Evolutionary conservation across 1,284 basidiomycete genomes (phyloP).

Genomic region (Agroathelia rolfsii): DNA sequence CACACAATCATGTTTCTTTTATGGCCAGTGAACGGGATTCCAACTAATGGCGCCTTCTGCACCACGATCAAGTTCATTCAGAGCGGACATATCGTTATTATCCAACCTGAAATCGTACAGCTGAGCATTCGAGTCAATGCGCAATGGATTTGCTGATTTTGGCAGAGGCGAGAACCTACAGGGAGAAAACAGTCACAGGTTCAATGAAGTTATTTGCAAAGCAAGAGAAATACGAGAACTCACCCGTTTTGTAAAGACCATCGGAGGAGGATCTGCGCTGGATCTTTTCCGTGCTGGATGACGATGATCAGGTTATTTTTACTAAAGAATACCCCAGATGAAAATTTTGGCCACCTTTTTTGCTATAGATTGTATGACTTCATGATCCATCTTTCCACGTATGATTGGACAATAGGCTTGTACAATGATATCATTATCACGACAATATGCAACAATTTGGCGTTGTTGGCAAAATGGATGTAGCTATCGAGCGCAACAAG

Average conservation of each 20-base stretch:
- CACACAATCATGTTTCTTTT: not conserved
- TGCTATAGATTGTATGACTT: conserved; percentile 41
- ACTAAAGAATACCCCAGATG: conserved; percentile 5
- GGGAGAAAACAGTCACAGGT: conserved; percentile 2
- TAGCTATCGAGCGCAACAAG: conserved; percentile 45
- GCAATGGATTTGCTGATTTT: conserved; percentile 58
- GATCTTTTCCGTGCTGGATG: conserved; percentile 37
- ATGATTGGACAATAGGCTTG: conserved; percentile 75
- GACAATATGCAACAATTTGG: conserved; percentile 72
- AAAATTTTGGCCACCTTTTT: conserved; percentile 35
- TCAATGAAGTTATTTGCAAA: not conserved
- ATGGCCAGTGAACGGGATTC: conserved; percentile 73
- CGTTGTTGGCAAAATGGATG: conserved; percentile 81
- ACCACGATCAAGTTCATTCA: conserved; percentile 59
- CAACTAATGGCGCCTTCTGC: conserved; percentile 55
- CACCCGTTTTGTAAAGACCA: conserved; percentile 81
- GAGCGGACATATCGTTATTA: conserved; percentile 46
- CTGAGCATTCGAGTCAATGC: conserved; percentile 62
- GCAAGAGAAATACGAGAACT: conserved; percentile 14
- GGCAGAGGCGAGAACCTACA: conserved; percentile 60
- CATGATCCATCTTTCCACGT: conserved; percentile 48
- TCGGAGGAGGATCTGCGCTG: conserved; percentile 69
- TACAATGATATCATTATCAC: conserved; percentile 55
- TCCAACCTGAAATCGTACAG: conserved; percentile 65
- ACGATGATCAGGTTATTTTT: conserved; percentile 1